phyloP scores from a whole-genome alignment of 2,329 filamentous ascomycete genomes.

The Lasiodiplodia sp. region DNA sequence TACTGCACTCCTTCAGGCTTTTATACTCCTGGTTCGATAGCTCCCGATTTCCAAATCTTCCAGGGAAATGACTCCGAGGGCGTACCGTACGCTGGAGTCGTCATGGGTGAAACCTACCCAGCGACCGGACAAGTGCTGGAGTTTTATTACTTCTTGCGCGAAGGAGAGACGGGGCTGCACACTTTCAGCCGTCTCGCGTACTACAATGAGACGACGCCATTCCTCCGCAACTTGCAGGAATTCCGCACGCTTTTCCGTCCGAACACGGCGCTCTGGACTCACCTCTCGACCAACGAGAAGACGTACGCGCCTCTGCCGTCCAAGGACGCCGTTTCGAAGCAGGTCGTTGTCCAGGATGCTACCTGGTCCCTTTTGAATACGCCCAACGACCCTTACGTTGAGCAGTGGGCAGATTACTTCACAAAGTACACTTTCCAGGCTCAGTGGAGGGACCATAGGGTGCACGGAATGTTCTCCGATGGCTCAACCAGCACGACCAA shows the following conservation, averaged over 20 bases:
- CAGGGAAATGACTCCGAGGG: constrained; percentile 59
- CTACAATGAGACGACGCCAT: constrained; percentile 63
- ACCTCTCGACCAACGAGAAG: constrained; percentile 64
- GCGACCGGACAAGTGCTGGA: constrained; percentile 66
- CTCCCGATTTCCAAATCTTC: constrained; percentile 59
- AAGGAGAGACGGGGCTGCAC: constrained; percentile 69
- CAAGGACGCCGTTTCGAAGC: constrained; percentile 49
- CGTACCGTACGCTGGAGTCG: constrained; percentile 63
- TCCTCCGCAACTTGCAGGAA: constrained; percentile 66
- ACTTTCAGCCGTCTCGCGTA: constrained; percentile 68
- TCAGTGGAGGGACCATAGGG: constrained; percentile 64
- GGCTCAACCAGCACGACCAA: constrained; percentile 59
- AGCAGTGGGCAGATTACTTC: constrained; percentile 66
- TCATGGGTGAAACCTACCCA: constrained; percentile 66
- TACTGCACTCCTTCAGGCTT: constrained; percentile 67
- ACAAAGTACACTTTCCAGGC: constrained; percentile 71
- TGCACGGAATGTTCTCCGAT: constrained; percentile 63
- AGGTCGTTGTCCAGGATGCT: constrained; percentile 67
- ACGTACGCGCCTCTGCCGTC: constrained; percentile 63
- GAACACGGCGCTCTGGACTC: constrained; percentile 67
- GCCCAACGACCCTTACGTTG: constrained; percentile 62
- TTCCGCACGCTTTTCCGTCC: constrained; percentile 68
- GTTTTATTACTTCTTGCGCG: constrained; percentile 70
- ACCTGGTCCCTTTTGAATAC: constrained; percentile 67
- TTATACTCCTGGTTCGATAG: constrained; percentile 64